These are phyloP conservation scores for Aspergillus sclerotiicarbonarius DNA, from an alignment of 495 filamentous ascomycete species.

Conservation along the genomic window DNA sequence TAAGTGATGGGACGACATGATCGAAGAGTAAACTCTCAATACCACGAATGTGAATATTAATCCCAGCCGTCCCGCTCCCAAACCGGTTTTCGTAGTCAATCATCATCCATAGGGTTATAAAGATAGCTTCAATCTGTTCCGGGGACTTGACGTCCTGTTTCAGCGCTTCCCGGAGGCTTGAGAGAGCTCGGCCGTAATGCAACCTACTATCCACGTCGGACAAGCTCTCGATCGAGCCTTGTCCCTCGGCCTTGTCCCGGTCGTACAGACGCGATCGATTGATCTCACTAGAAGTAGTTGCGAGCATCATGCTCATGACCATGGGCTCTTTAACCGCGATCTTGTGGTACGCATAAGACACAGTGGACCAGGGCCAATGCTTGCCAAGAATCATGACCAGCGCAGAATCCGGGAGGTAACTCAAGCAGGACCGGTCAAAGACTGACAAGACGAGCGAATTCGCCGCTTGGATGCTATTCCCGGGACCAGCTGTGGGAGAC, in stretches of 20 bases:
- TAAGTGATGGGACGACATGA: conserved; percentile 31
- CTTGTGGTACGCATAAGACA: conserved; percentile 33
- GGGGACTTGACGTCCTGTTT: conserved; percentile 29
- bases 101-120: conserved; percentile 37
- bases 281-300: conserved; percentile 31
- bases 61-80: conserved; percentile 29
- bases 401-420: conserved; percentile 30
- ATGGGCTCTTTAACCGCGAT: conserved; percentile 32
- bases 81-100: conserved; percentile 39
- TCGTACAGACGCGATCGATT: conserved; percentile 26
- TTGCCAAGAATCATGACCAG: conserved; percentile 34
- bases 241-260: background rate
- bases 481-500: conserved; percentile 8
- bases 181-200: conserved; percentile 34
- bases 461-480: conserved; percentile 23
- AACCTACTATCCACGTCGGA: conserved; percentile 22
- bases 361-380: conserved; percentile 36
- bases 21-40: conserved; percentile 30
- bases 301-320: conserved; percentile 39
- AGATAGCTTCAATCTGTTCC: conserved; percentile 30
- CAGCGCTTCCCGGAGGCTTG: conserved; percentile 29
- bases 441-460: conserved; percentile 29
- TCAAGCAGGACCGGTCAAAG: conserved; percentile 29
- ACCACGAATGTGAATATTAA: conserved; percentile 34
- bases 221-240: conserved; percentile 12